Base-by-base conservation (phyloP, 139 green algal species). In the Nannochloris sp. region DNA sequence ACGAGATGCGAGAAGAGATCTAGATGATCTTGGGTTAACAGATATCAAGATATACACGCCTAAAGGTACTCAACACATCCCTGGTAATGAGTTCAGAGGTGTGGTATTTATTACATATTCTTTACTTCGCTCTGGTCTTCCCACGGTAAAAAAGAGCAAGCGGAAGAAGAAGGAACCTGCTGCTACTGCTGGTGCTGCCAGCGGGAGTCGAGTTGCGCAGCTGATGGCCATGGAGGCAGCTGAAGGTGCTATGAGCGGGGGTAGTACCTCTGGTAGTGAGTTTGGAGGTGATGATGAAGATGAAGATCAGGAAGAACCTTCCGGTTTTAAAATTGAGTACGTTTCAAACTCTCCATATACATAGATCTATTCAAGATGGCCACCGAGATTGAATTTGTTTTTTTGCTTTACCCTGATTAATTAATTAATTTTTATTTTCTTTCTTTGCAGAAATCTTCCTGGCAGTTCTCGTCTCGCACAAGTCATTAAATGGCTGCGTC, bases 1-100 rank as follows among this genome's bases (percentile, higher is more conserved):
- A 3, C 82, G 79, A 67, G 89, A 96, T 65, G 85, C 89, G 13
- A 56, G 75, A 24, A 70, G 90, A 0, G 90, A 97, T 70, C 74
- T 97, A 36, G 47, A 74, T 9, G 88, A 95, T 53, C 60, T 90
- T 6, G n/a, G 4, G 1, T 71, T 75, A 5, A 14, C n/a, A 1
- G 1, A 84, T 35, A 76, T 81, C 23, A 15, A 62, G 2, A 65
- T 91, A 5, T 81, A 76, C 29, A 31, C n/a, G 0, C 32, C 80
- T 79, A 2, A 66, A 76, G 73, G 83, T 83, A 45, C 56, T 25
- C 34, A 51, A 33, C 25, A 57, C 0, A 53, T 86, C 45, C 79
- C 78, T 8, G 63, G 77, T 9, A 77, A 65, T 35, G 37, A 70
- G 39, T 73, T 65, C 24, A 58, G 70, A 12, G 86, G 84, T 7